A percentile compares a stretch with the other conserved stretches of the same genome.
phyloP scores from a whole-genome alignment of 371 early-diverging fungal genomes.

The Massospora cicadina region DNA sequence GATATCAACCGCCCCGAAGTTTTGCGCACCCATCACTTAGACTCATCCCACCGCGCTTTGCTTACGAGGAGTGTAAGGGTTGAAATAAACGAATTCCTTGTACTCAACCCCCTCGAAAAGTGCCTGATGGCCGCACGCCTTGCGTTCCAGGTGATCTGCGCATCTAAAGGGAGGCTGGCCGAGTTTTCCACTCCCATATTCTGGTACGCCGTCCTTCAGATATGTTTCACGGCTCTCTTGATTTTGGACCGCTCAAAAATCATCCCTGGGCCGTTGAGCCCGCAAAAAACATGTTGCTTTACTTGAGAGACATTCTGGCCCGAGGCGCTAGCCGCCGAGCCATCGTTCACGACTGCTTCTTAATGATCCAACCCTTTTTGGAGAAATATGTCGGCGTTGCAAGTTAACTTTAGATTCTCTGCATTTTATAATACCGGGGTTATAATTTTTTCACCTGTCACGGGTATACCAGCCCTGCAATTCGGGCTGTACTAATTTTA shows the following conservation, averaged over 20 bases:
- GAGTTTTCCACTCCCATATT: background rate
- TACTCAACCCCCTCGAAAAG: background rate
- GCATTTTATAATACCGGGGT: too few species aligned
- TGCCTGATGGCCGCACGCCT: background rate
- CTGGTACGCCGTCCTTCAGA: background rate
- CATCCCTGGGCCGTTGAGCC: background rate
- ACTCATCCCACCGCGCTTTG: background rate
- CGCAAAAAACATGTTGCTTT: background rate
- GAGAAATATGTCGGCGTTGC: background rate
- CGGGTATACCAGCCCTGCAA: too few species aligned
- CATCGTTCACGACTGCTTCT: background rate
- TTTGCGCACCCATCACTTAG: background rate
- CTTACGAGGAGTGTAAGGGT: background rate
- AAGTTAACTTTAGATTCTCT: too few species aligned
- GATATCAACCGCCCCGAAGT: background rate
- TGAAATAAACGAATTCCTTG: background rate
- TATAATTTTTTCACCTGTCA: too few species aligned
- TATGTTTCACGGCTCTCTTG: background rate
- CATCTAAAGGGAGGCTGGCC: background rate
- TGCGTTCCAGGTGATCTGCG: background rate
- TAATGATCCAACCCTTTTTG: background rate
- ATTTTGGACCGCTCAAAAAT: background rate
- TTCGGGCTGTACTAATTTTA: too few species aligned
- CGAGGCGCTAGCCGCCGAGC: background rate
- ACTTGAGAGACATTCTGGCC: background rate